Evolutionary conservation across 768 basidiomycete genomes (phyloP), one percentile per base, ranked within the genome.

Genomic region (Lanmaoa pseudosensibilis): DNA sequence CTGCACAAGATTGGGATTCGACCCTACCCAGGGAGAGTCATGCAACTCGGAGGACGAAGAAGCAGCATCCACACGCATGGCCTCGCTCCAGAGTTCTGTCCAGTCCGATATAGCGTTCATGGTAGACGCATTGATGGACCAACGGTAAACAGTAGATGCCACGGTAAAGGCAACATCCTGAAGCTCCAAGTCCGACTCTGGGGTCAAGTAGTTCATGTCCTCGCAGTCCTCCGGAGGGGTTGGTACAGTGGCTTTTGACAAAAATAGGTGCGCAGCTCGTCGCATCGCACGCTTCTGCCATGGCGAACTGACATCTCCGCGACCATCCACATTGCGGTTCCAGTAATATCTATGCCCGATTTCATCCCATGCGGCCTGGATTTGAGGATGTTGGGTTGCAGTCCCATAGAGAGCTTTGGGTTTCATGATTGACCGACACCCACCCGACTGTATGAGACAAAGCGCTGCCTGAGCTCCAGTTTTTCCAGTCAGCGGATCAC

Each of bases 401-500:
- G 15, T 34, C 32, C 19, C 10, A 13, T 43, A 21, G 4, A 21
- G 21, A 15, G 41, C 9, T 49, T 59, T 59, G 13, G 76, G 64
- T 32, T 54, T 59, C 66, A 75, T 71, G 51, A 79, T 78, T 3
- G 80, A 78, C 37, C 61, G 66, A 36, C 65, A 73, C 40, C 15
- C 7, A 16, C 15, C 43, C 8, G 43, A 44, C 9, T 25, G 43
- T 16, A 44, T 16, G 79, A 73, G 68, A 40, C 58, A 54, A 21
- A 80, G 62, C 0, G 78, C 78, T 54, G 78, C 71, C 46, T 77
- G 71, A 4, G 71, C 69, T 11, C 80, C 80, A 0, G 75, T 78
- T 16, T 73, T 72, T 2, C 57, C 57, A 0, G 75, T 77, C 40
- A 82, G 64, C 0, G 78, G 77, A 59, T 82, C 80, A 1, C 73